phyloP scores from a whole-genome alignment of 2,329 filamentous ascomycete genomes.

The Xylariales sp. region DNA sequence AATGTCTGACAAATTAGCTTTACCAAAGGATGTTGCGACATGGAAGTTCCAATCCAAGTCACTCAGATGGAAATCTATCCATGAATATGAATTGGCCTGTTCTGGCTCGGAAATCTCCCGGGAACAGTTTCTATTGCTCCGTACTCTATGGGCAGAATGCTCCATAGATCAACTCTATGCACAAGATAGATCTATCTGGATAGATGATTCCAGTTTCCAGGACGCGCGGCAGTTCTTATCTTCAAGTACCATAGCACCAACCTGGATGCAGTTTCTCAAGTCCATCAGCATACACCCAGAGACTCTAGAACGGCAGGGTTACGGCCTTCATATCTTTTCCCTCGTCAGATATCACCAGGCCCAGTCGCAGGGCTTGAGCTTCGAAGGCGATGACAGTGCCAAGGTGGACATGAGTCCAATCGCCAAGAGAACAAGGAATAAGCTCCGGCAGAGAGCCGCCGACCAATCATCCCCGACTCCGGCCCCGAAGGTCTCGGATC shows the following conservation, averaged over 20 bases:
- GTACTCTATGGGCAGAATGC: neutral
- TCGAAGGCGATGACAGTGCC: neutral
- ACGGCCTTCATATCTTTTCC: neutral
- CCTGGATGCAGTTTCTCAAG: neutral
- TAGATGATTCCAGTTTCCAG: neutral
- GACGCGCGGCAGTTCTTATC: neutral
- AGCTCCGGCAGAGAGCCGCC: neutral
- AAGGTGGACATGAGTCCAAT: conserved; percentile 15
- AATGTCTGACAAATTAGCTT: neutral
- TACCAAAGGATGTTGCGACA: neutral
- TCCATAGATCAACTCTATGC: neutral
- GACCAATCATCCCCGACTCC: neutral
- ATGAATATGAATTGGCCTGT: neutral
- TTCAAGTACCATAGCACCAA: neutral
- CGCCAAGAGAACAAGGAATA: conserved; percentile 4
- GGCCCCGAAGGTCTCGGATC: neutral
- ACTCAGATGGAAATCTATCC: neutral
- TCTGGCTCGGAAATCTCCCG: conserved; percentile 3
- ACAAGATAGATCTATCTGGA: neutral
- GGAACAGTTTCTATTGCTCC: conserved; percentile 7
- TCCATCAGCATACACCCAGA: neutral
- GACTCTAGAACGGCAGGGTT: neutral
- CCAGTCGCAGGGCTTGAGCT: neutral
- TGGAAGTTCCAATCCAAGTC: neutral
- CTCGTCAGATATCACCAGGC: conserved; percentile 14